These are phyloP conservation scores for Herpotrichia juniperi DNA, from an alignment of 2,329 filamentous ascomycete species.

Conservation along the genomic window DNA sequence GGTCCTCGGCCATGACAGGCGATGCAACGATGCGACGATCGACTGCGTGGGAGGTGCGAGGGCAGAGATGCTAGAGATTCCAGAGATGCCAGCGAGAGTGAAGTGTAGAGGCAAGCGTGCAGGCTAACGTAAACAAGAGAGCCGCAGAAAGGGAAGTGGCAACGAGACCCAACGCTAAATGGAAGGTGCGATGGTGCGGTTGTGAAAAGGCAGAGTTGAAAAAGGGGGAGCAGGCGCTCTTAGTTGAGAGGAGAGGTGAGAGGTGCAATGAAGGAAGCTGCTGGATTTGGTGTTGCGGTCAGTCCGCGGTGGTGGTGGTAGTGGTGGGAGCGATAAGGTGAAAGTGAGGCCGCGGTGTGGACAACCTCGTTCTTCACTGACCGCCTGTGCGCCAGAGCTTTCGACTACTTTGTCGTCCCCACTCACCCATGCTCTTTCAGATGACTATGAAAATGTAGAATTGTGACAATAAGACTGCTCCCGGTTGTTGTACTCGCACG, in stretches of 20 bases:
- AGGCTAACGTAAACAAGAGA: background rate
- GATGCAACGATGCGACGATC: background rate
- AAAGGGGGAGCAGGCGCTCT: too few relatives aligned
- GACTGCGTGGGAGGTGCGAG: background rate
- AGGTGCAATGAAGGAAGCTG: background rate
- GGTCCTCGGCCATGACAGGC: conserved; percentile 2
- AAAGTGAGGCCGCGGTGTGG: conserved; percentile 1
- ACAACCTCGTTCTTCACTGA: too few relatives aligned
- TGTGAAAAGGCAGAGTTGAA: too few relatives aligned
- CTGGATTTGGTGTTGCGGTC: too few relatives aligned
- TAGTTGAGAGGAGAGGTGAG: too few relatives aligned
- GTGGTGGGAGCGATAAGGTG: too few relatives aligned
- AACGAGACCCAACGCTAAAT: background rate
- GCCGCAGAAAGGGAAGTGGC: background rate
- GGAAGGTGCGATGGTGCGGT: conserved; percentile 4
- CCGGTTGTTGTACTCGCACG: too few relatives aligned
- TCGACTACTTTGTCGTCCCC: background rate
- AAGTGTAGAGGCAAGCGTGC: background rate
- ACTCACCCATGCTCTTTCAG: background rate
- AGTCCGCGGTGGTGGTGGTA: background rate
- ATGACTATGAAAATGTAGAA: background rate
- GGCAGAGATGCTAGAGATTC: background rate
- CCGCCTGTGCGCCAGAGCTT: background rate
- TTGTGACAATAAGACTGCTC: background rate
- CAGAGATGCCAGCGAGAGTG: background rate